A percentile compares a stretch with the other conserved stretches of the same genome.
phyloP scores from a whole-genome alignment of 1,284 basidiomycete genomes.

The Takashimella tepidaria region DNA sequence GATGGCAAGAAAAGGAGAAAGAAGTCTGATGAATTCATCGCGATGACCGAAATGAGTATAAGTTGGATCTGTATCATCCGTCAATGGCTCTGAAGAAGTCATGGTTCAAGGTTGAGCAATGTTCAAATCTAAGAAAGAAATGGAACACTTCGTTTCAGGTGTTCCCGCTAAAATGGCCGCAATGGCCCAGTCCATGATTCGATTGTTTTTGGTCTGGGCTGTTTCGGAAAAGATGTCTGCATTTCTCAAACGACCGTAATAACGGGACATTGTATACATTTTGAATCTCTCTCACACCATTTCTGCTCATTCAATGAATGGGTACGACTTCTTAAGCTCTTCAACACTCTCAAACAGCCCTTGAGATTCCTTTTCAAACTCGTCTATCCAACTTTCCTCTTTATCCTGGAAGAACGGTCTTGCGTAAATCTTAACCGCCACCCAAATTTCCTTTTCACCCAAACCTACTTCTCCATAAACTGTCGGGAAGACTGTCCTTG shows the following conservation, averaged over 20 bases:
- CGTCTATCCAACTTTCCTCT: slow-evolving; percentile 10
- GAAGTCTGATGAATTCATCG: slow-evolving; percentile 56
- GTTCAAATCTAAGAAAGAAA: no score
- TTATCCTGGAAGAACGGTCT: background rate
- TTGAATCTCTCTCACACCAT: no score
- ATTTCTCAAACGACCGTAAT: no score
- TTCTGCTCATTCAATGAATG: background rate
- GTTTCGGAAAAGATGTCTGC: no score
- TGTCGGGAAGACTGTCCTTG: slow-evolving; percentile 63
- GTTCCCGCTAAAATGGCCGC: no score
- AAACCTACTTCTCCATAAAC: slow-evolving; percentile 54
- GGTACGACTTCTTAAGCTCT: background rate
- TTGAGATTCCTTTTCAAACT: background rate
- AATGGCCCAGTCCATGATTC: no score
- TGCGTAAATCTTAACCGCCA: slow-evolving; percentile 61
- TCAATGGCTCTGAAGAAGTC: slow-evolving; percentile 14
- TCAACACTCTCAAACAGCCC: background rate
- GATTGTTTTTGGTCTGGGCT: no score
- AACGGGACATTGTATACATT: no score
- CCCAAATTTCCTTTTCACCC: slow-evolving; percentile 53
- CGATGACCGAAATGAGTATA: slow-evolving; percentile 46
- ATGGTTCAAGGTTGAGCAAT: background rate
- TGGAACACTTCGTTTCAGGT: no score
- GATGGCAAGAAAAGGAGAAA: slow-evolving; percentile 54
- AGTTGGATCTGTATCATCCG: slow-evolving; percentile 42